Evolutionary conservation across 1,139 yeast genomes (phyloP).

Genomic region (Geotrichum phurueaensis): DNA sequence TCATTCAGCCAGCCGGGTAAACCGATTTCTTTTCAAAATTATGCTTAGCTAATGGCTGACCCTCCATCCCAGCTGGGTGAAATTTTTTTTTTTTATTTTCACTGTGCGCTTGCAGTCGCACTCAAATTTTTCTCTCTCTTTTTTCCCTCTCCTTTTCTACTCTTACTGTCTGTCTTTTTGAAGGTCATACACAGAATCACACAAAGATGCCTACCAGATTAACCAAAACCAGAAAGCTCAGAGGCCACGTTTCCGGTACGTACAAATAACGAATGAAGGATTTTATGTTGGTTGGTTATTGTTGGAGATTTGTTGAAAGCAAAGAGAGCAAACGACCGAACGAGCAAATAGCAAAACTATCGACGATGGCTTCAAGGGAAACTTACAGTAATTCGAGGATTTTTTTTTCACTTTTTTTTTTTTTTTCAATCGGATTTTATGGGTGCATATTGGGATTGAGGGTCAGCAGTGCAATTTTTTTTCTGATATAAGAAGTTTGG

Average conservation of each 20-base stretch:
- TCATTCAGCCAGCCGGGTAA: background rate
- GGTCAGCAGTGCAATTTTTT: too few species aligned
- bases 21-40: background rate
- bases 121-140: background rate
- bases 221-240: constrained; percentile 99
- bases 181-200: background rate
- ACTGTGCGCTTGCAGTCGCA: background rate
- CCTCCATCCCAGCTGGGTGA: background rate
- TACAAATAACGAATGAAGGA: too few species aligned
- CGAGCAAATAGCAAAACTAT: background rate
- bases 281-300: background rate
- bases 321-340: background rate
- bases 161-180: background rate
- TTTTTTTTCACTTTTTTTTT: too few species aligned
- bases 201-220: constrained; percentile 56
- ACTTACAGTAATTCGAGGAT: too few species aligned
- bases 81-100: background rate
- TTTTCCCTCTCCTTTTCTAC: background rate
- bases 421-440: too few species aligned
- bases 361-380: background rate
- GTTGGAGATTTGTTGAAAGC: background rate
- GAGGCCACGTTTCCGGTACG: constrained; percentile 98
- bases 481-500: too few species aligned
- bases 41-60: background rate
- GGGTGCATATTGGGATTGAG: too few species aligned